Evolutionary conservation across 768 basidiomycete species (phyloP).

Genomic region (Lepiota brunneoincarnata): DNA sequence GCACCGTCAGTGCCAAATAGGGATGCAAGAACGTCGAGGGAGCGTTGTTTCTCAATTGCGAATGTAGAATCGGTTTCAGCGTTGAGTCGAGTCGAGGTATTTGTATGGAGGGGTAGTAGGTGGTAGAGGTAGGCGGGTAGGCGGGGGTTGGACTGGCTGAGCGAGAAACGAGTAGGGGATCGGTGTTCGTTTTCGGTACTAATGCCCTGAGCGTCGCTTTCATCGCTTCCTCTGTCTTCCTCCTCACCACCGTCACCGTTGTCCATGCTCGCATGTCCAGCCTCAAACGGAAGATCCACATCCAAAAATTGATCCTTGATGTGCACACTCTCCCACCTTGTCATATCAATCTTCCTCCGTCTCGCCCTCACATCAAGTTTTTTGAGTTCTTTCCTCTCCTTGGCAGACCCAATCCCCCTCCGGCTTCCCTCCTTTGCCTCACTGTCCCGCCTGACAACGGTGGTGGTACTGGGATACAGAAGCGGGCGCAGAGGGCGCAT

Average conservation of each 20-base stretch:
- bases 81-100: constrained; percentile 7
- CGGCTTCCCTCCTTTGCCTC: constrained; percentile 15
- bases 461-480: constrained; percentile 15
- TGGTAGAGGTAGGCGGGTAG: background rate
- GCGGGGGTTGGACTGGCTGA: background rate
- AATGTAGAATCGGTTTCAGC: constrained; percentile 27
- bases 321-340: constrained; percentile 66
- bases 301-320: constrained; percentile 70
- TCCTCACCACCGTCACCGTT: constrained; percentile 2
- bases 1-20: constrained; percentile 47
- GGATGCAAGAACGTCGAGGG: constrained; percentile 47
- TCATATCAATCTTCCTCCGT: constrained; percentile 67
- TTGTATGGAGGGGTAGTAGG: constrained; percentile 2
- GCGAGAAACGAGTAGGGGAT: background rate
- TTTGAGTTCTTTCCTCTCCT: constrained; percentile 44
- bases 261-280: constrained; percentile 13
- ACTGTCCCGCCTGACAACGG: constrained; percentile 12
- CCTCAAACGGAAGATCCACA: constrained; percentile 26
- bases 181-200: background rate
- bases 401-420: too few relatives aligned
- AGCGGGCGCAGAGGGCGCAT: constrained; percentile 68
- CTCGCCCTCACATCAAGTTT: constrained; percentile 57
- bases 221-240: constrained; percentile 16
- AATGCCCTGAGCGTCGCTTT: background rate
- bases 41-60: constrained; percentile 38